A percentile compares a stretch with the other conserved stretches of the same genome.
phyloP scores from a whole-genome alignment of 768 basidiomycete genomes.

The Russula earlei region DNA sequence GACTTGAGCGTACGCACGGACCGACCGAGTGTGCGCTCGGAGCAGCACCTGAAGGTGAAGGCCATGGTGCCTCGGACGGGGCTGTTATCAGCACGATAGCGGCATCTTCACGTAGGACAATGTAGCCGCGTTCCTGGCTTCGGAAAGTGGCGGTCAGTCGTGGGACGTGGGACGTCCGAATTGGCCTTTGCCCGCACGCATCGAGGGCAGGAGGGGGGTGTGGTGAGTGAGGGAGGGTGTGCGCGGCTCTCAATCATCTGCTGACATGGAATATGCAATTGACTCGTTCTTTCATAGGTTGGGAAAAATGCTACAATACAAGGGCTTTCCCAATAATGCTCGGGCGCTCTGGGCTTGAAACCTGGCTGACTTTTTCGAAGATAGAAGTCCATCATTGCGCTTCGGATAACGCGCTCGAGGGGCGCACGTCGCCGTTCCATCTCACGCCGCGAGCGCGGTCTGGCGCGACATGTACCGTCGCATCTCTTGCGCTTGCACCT shows the following conservation, averaged over 20 bases:
- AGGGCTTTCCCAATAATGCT: background rate
- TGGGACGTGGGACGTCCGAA: background rate
- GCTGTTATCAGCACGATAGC: too few relatives aligned
- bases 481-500: background rate
- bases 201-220: background rate
- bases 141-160: background rate
- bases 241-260: background rate
- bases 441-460: too few relatives aligned
- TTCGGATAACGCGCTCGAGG: background rate
- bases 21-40: background rate
- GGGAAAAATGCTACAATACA: background rate
- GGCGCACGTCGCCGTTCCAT: background rate
- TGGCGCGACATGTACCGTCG: background rate
- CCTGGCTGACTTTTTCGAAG: background rate
- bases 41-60: background rate
- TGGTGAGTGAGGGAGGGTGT: background rate
- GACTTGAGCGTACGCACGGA: background rate
- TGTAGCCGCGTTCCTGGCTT: background rate
- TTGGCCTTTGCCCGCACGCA: background rate
- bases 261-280: conserved; percentile 1
- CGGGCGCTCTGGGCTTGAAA: background rate
- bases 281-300: background rate
- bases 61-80: background rate
- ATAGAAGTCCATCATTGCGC: background rate
- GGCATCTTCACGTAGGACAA: background rate